Evolutionary conservation across 2,329 filamentous ascomycete species (phyloP).

Genomic region (Clarireedia hainanense): DNA sequence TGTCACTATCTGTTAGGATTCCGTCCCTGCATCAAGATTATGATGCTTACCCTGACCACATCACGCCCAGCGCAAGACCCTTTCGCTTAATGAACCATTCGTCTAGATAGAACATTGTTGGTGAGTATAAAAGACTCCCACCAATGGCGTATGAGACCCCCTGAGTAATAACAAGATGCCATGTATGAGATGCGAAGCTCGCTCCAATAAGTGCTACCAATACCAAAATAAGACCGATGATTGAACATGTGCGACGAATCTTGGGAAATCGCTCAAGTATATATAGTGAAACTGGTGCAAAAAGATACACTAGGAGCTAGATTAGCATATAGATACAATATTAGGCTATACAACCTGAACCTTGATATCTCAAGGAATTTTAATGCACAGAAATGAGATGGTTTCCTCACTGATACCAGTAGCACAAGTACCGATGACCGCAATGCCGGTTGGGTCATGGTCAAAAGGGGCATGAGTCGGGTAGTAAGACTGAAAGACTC

Average conservation of each 20-base stretch:
- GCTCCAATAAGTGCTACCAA: constrained; percentile 30
- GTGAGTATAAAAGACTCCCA: constrained; percentile 34
- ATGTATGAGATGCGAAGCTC: constrained; percentile 36
- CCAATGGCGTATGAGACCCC: constrained; percentile 39
- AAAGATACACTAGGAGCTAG: constrained; percentile 16
- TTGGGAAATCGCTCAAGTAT: constrained; percentile 26
- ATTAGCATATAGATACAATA: background rate
- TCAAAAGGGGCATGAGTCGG: constrained; percentile 31
- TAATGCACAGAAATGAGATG: background rate
- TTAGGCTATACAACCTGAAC: no score
- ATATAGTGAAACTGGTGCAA: constrained; percentile 19
- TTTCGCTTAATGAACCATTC: constrained; percentile 42
- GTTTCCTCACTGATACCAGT: constrained; percentile 15
- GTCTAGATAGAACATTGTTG: constrained; percentile 35
- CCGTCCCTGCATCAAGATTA: constrained; percentile 2
- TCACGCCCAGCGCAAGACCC: constrained; percentile 41
- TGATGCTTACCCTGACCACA: constrained; percentile 32
- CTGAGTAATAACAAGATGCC: constrained; percentile 39
- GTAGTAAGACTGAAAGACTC: constrained; percentile 39
- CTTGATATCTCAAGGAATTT: no score
- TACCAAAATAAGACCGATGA: constrained; percentile 33
- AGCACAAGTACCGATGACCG: constrained; percentile 34
- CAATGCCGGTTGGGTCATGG: constrained; percentile 32
- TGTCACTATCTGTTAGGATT: background rate
- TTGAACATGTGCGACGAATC: constrained; percentile 22